Conservation (phyloP, 345 rosid genomes). For the Camelina neglecta region DNA sequence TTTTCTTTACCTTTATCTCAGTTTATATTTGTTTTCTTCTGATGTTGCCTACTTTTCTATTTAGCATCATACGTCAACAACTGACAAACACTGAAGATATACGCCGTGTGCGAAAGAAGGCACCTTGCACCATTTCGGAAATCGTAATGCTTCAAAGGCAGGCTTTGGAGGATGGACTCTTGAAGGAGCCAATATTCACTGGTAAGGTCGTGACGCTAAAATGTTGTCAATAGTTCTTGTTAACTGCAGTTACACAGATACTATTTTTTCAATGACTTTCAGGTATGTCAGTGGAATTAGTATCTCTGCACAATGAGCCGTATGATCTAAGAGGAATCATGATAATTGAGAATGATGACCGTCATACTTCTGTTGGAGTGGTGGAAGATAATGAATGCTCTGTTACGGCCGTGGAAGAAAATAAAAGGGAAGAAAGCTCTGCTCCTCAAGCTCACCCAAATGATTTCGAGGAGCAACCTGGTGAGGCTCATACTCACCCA, state of each 20-base stretch:
- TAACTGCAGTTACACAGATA: slow-evolving; percentile 21
- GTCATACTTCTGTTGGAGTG: slow-evolving; percentile 48
- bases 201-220: slow-evolving; percentile 61
- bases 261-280: slow-evolving; percentile 43
- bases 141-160: slow-evolving; percentile 84
- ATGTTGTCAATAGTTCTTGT: slow-evolving; percentile 26
- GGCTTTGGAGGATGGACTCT: slow-evolving; percentile 75
- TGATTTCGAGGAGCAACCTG: slow-evolving; percentile 35
- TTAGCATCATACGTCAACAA: slow-evolving; percentile 86
- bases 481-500: slow-evolving; percentile 18
- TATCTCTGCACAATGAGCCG: slow-evolving; percentile 57
- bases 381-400: slow-evolving; percentile 52
- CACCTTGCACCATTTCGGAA: slow-evolving; percentile 95
- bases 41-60: slow-evolving; percentile 43
- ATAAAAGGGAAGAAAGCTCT: slow-evolving; percentile 47
- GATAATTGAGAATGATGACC: slow-evolving; percentile 54
- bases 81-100: slow-evolving; percentile 84
- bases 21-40: slow-evolving; percentile 25
- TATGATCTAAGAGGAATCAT: slow-evolving; percentile 67
- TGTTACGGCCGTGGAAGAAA: slow-evolving; percentile 45
- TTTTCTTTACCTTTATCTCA: neutral
- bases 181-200: slow-evolving; percentile 63
- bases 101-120: slow-evolving; percentile 95
- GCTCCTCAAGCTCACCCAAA: slow-evolving; percentile 27
- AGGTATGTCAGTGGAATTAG: slow-evolving; percentile 78